A percentile compares a stretch with the other conserved stretches of the same genome.
Conservation (phyloP, 2,329 filamentous ascomycete genomes). For the Leptographium wingfieldii region DNA sequence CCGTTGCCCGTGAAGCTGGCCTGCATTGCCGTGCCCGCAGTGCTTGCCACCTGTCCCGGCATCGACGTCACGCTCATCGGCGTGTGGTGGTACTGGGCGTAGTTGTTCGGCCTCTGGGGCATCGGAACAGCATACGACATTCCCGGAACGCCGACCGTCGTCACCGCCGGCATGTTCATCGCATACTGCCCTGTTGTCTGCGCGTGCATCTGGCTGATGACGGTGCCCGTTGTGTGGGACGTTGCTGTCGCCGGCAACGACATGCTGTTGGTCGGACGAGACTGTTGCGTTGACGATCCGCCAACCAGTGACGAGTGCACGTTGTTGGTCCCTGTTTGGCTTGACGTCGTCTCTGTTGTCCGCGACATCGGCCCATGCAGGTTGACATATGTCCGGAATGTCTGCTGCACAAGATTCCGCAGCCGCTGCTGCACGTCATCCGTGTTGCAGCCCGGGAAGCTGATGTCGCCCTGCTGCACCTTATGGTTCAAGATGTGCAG, state of each 20-base stretch:
- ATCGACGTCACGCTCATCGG: not conserved
- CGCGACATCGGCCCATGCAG: slow-evolving; percentile 10
- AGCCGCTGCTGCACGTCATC: slow-evolving; percentile 11
- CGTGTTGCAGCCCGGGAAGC: slow-evolving; percentile 4
- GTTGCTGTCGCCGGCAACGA: slow-evolving; percentile 3
- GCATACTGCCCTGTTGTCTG: slow-evolving; percentile 1
- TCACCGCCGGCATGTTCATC: not conserved
- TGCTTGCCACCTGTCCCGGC: not conserved
- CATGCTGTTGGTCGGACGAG: slow-evolving; percentile 1
- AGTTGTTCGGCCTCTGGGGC: not conserved
- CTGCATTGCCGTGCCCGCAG: not conserved
- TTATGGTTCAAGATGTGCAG: slow-evolving; percentile 15
- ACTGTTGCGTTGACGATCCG: slow-evolving; percentile 8
- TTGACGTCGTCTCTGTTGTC: slow-evolving; percentile 13
- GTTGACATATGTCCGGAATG: slow-evolving; percentile 13
- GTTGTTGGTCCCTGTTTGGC: slow-evolving; percentile 7
- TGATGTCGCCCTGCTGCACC: slow-evolving; percentile 14
- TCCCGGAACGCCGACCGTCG: not conserved
- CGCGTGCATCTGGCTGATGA: not conserved
- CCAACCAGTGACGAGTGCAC: slow-evolving; percentile 5
- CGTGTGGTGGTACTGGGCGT: not conserved
- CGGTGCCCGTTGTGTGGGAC: not conserved
- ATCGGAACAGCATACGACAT: slow-evolving; percentile 1
- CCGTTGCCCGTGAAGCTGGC: not conserved
- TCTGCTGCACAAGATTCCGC: slow-evolving; percentile 13